Conservation (phyloP, 345 rosid species). For the Populus alba region DNA sequence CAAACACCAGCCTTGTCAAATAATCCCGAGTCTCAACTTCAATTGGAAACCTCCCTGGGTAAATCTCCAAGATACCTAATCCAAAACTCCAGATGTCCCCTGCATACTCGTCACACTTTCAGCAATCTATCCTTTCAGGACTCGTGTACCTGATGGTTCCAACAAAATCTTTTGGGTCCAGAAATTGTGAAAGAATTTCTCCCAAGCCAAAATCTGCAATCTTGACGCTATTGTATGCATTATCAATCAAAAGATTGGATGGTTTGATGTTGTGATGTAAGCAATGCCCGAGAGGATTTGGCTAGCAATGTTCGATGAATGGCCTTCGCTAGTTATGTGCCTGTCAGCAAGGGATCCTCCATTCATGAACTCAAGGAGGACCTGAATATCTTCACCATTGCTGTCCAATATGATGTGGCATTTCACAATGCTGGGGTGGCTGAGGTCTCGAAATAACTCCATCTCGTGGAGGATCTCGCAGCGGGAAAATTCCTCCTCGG, state of each 20-base stretch:
- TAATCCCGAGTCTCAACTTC: conserved; percentile 67
- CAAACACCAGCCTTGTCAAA: conserved; percentile 92
- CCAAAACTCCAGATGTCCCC: conserved; percentile 96
- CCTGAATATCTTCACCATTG: conserved; percentile 74
- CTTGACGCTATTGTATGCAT: conserved; percentile 62
- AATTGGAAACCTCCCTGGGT: conserved; percentile 76
- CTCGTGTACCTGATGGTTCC: conserved; percentile 96
- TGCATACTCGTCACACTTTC: conserved; percentile 62
- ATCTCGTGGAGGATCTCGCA: conserved; percentile 89
- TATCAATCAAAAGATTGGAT: conserved; percentile 60
- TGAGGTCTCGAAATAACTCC: conserved; percentile 73
- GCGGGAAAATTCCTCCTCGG: conserved; percentile 65
- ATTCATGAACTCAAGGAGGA: conserved; percentile 83
- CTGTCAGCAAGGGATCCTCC: conserved; percentile 73
- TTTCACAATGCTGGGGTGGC: conserved; percentile 76
- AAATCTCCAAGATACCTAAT: conserved; percentile 76
- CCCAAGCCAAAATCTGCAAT: conserved; percentile 94
- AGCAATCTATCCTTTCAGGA: conserved; percentile 88
- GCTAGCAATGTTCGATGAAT: conserved; percentile 54
- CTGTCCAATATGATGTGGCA: conserved; percentile 82
- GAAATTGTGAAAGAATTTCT: conserved; percentile 72
- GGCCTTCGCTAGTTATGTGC: conserved; percentile 49
- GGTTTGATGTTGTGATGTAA: conserved; percentile 83
- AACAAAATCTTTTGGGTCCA: conserved; percentile 85
- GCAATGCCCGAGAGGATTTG: conserved; percentile 77